Evolutionary conservation across 768 basidiomycete species (phyloP).

Genomic region (Boletus bicolor): DNA sequence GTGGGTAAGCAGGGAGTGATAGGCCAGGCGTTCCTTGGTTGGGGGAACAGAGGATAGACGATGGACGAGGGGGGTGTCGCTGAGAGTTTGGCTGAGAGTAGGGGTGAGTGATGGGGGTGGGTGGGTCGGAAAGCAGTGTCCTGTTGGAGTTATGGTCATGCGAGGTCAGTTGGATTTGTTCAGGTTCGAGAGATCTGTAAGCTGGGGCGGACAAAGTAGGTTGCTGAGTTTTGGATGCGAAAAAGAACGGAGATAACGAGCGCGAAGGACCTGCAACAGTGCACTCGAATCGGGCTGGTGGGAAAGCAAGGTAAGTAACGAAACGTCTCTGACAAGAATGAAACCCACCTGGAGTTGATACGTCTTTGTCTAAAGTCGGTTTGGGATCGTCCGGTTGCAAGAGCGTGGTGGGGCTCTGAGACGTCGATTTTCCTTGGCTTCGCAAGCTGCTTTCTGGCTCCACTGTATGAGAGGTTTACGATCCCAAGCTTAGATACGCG

Average conservation of each 20-base stretch:
- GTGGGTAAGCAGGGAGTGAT: constrained; percentile 30
- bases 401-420: constrained; percentile 2
- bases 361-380: not conserved
- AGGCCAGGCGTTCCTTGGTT: constrained; percentile 12
- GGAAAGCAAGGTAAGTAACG: constrained; percentile 2
- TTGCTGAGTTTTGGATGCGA: constrained; percentile 10
- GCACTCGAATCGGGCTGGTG: constrained; percentile 11
- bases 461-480: constrained; percentile 4
- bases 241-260: constrained; percentile 3
- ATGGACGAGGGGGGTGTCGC: constrained; percentile 18
- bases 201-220: not conserved
- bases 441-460: constrained; percentile 7
- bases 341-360: constrained; percentile 14
- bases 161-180: not conserved
- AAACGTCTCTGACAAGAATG: not conserved
- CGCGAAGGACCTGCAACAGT: constrained; percentile 9
- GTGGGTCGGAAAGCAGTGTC: constrained; percentile 13
- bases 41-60: constrained; percentile 17
- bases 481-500: constrained; percentile 5
- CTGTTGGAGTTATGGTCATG: not conserved
- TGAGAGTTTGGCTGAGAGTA: constrained; percentile 15
- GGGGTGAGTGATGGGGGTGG: constrained; percentile 22
- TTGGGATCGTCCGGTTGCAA: constrained; percentile 3
- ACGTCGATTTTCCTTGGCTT: not conserved
- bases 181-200: constrained; percentile 10